Percentiles rank a stretch among this genome's conserved stretches.
phyloP scores from a whole-genome alignment of 2,329 filamentous ascomycete genomes.

The Sordariomycetes sp. region DNA sequence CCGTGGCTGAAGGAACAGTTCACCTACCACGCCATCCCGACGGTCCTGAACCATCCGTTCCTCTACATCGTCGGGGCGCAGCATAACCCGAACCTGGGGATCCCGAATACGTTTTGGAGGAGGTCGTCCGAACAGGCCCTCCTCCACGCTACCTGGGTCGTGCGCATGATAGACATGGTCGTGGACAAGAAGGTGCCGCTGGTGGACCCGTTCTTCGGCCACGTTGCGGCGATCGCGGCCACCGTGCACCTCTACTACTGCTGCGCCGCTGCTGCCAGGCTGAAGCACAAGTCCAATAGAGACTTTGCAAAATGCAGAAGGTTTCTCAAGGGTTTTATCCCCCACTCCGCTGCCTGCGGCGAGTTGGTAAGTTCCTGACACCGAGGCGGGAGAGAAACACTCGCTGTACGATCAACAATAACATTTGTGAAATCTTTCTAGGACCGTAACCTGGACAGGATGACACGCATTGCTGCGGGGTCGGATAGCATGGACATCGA shows the following conservation, averaged over 20 bases:
- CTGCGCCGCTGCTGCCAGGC: constrained; percentile 32
- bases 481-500: constrained; percentile 34
- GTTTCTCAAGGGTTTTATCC: constrained; percentile 36
- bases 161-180: constrained; percentile 43
- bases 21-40: constrained; percentile 39
- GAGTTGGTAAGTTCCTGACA: constrained; percentile 25
- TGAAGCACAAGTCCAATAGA: constrained; percentile 39
- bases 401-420: neutral
- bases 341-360: constrained; percentile 33
- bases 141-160: constrained; percentile 41
- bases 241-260: constrained; percentile 40
- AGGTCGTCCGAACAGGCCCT: constrained; percentile 38
- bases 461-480: constrained; percentile 36
- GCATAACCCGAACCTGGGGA: constrained; percentile 37
- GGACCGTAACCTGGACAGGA: constrained; percentile 35
- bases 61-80: constrained; percentile 40
- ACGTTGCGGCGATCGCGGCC: constrained; percentile 38
- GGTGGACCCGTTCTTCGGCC: constrained; percentile 39
- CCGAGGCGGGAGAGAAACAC: neutral
- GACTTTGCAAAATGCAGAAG: constrained; percentile 39
- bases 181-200: constrained; percentile 36
- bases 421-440: constrained; percentile 10
- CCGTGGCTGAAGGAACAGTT: constrained; percentile 43
- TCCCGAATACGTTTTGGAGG: constrained; percentile 43
- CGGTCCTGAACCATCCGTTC: constrained; percentile 41